Base-by-base conservation (phyloP, 176 grass and related monocot species). In the Rhynchospora breviuscula region DNA sequence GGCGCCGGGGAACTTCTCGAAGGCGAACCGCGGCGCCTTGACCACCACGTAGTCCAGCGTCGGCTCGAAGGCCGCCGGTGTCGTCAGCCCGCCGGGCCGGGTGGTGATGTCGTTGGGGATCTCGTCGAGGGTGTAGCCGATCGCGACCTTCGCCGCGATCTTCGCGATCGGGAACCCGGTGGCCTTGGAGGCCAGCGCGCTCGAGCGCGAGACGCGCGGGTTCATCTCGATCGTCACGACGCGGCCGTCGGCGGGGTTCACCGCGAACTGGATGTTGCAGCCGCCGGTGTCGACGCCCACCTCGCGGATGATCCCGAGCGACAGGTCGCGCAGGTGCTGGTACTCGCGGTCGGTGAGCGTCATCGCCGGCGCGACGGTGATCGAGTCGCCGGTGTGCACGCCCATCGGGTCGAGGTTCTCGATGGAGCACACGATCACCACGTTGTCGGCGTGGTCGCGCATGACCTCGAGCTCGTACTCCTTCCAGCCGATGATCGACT, bases 401-500 rank as follows among this genome's bases (percentile, higher is more conserved):
- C 78, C 92, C 93, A n/a, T 90, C 93, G 93, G 88, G 29, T 95
- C 90, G 1, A 95, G 90, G 35, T 95, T 95, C 90, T 95, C 93
- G 22, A 95, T 95, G 10, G 93, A 95, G 57, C 93, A 95, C 80
- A 95, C 92, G 88, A 95, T 89, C 79, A 95, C 90, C 21, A 95
- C 93, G 80, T 95, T 95, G 79, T 95, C 93, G 0, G 90, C 93
- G 65, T 90, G 82, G 87, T 95, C 93, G 1, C 93, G 90, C 93
- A 95, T 95, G 23, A 95, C 93, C 87, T 95, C 93, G 10, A 95
- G 87, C 82, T 95, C 93, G 63, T 95, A 95, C 87, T 95, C 93
- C 85, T 95, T 95, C 93, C 93, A 95, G 3, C 93, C 93, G 1
- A 95, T 90, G 3, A 95, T 79, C 0, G 93, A 95, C 68, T 95